Base-by-base conservation (phyloP, 2,329 filamentous ascomycete species). In the Ophioceras dolichostomum region DNA sequence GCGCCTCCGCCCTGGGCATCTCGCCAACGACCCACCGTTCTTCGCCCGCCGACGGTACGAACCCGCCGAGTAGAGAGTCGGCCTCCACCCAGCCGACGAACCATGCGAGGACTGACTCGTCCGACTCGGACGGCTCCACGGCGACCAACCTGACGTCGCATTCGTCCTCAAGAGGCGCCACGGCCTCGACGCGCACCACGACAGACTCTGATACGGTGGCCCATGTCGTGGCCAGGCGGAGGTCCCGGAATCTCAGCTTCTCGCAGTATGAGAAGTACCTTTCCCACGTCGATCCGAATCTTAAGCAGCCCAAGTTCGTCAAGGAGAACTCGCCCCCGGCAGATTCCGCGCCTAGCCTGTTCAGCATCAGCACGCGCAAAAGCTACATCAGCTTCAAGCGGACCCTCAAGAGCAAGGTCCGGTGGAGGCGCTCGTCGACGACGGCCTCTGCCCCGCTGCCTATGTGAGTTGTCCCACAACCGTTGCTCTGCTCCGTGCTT, bases 181-280 rank as follows among this genome's bases (percentile, higher is more conserved):
- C 22, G 7, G 22, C 22, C 8, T 26, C 22, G 7, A 26, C 22
- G 22, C 22, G 8, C 22, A 12, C 22, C 7, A 8, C 22, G 22
- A 7, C 22, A 12, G 22, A 12, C 22, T 26, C 22, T 7, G 34
- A 54, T 59, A 39, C 55, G 51, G 3, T 59, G 58, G 22, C 59
- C 55, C 38, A 56, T 60, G 43, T 57, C 66, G 41, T 68, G 65
- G 44, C 47, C 38, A 56, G 49, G 41, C 48, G 45, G 39, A 49
- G 58, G 38, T 58, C 59, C 27, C 61, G 58, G 41, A 58, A 50
- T 26, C 50, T 67, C 19, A 67, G 53, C 39, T 73, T 74, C 44
- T 55, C 59, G 6, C 60, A 63, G 21, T 75, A 74, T 45, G 68
- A 75, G 22, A 63, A 58, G 41, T 73, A 70, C 41, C 47, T 74